Evolutionary conservation across 768 basidiomycete genomes (phyloP).

Genomic region (Suillus variegatus): DNA sequence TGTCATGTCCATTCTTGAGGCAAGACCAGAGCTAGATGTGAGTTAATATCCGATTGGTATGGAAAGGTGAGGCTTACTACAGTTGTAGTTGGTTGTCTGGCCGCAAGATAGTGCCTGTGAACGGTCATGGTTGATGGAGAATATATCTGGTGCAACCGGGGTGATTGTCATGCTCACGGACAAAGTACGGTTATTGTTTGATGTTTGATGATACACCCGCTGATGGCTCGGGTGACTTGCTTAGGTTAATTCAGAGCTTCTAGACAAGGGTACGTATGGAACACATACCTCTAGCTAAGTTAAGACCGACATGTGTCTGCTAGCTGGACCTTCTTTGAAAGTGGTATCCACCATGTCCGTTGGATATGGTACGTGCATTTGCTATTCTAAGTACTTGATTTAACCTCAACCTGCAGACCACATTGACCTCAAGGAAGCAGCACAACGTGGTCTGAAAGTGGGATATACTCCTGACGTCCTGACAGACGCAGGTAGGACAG

Average conservation of each 20-base stretch:
- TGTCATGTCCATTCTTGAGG: slow-evolving; percentile 57
- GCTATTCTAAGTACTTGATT: background rate
- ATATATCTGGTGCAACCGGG: slow-evolving; percentile 66
- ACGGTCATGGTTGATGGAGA: slow-evolving; percentile 72
- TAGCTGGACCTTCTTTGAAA: slow-evolving; percentile 73
- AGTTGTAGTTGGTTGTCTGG: slow-evolving; percentile 48
- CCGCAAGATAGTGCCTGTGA: slow-evolving; percentile 56
- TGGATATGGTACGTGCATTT: slow-evolving; percentile 63
- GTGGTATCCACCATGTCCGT: slow-evolving; percentile 95
- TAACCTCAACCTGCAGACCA: slow-evolving; percentile 64
- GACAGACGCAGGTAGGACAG: slow-evolving; percentile 75
- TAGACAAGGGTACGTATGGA: slow-evolving; percentile 34
- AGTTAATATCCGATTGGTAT: slow-evolving; percentile 11
- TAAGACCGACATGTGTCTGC: background rate
- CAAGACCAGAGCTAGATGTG: slow-evolving; percentile 57
- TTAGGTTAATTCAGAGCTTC: slow-evolving; percentile 72
- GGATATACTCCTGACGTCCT: slow-evolving; percentile 96
- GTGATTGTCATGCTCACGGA: slow-evolving; percentile 69
- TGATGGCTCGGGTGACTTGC: background rate
- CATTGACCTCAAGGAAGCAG: slow-evolving; percentile 61
- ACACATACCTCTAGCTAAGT: slow-evolving; percentile 3
- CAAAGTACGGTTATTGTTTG: slow-evolving; percentile 46
- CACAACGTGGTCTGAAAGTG: slow-evolving; percentile 63
- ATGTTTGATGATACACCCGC: too few species aligned
- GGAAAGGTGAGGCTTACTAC: background rate